Base-by-base conservation (phyloP, 306 rosid genomes). In the Cicer yamashitae region DNA sequence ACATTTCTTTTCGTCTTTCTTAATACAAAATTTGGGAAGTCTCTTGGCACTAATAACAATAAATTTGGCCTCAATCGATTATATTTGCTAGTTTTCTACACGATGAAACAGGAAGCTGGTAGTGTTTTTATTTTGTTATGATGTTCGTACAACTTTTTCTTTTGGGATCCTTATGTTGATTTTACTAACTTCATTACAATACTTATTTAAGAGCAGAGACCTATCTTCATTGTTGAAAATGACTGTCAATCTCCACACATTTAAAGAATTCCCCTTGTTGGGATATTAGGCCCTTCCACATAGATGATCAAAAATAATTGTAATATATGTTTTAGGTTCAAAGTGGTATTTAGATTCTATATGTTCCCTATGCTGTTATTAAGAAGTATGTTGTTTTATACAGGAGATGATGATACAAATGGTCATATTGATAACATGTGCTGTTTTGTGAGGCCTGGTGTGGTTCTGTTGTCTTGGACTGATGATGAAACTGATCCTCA, bases 391-490 rank as follows among this genome's bases (percentile, higher is more conserved):
- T 47, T 45, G 56, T 67, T 70, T 78, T 81, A 59, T 70, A 47
- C 90, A 94, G 99, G 99, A 22, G 99, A 94, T 74, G 98, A 92
- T 70, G 99, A 92, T 80, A 94, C 99, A 13, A 92, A 92, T 75
- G 99, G 99, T 78, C 99, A 94, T 76, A 83, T 92, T 8, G 99
- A 94, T 87, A 94, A 90, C 78, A 86, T 92, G 88, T 94, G 99
- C 82, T 92, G 96, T 81, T 94, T 94, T 69, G 96, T 37, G 67
- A 92, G 84, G 84, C 93, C 99, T 46, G 97, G 97, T 69, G 92
- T 89, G 91, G 88, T 94, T 81, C 71, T 92, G 61, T 78, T 92
- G 82, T 89, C 99, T 11, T 92, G 98, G 99, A 89, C 86, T 22
- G 87, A 92, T 73, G 97, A 92, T 79, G 81, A 90, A 73, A 78